phyloP scores from a whole-genome alignment of 306 rosid genomes.

The Sechiopsis laciniata region DNA sequence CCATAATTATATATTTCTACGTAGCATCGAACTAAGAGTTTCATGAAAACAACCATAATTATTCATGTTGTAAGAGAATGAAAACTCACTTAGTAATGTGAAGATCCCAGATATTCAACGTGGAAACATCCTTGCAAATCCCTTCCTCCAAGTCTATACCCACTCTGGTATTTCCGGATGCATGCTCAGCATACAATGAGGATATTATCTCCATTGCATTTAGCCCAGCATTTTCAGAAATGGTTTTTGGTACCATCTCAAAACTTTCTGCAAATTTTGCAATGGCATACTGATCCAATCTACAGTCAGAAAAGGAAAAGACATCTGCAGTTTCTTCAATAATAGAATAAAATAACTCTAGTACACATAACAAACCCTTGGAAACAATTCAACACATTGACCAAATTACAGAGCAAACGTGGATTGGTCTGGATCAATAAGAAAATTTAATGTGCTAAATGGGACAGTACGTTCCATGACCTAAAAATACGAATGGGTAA shows the following conservation, averaged over 20 bases:
- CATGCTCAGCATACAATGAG: constrained; percentile 92
- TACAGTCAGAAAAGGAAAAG: constrained; percentile 35
- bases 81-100: constrained; percentile 70
- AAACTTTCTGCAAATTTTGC: constrained; percentile 95
- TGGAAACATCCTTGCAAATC: constrained; percentile 63
- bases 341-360: background rate
- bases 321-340: constrained; percentile 12
- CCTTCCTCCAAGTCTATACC: constrained; percentile 89
- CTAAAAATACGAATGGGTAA: no score
- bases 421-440: background rate
- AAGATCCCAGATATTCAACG: constrained; percentile 70
- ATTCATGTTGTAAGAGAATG: constrained; percentile 6
- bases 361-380: background rate
- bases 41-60: background rate
- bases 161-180: constrained; percentile 79
- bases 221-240: constrained; percentile 94
- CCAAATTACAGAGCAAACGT: background rate
- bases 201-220: constrained; percentile 96
- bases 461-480: no score
- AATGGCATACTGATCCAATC: constrained; percentile 97
- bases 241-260: constrained; percentile 88
- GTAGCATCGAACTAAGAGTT: background rate
- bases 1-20: background rate
- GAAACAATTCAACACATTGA: background rate
- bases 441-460: background rate